Evolutionary conservation across 192 early-diverging fungal genomes (phyloP), one percentile per base, ranked within the genome.

Genomic region (Mortierella hygrophila): DNA sequence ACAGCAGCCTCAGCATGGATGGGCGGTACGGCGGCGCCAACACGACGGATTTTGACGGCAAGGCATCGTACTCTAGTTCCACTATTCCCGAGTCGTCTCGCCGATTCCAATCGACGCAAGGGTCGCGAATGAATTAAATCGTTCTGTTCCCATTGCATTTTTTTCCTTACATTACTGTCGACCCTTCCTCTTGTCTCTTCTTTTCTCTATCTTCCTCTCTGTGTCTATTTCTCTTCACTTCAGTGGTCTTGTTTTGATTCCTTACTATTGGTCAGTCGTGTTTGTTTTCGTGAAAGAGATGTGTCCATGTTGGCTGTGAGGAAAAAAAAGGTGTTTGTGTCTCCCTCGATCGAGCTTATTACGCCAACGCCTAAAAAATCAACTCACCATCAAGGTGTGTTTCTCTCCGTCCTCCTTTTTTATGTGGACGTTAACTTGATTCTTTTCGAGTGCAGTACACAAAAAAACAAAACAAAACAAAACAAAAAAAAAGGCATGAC

Each of bases 91-190:
- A 74, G 21, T 68, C 79, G 21, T 68, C 70, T 42, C 23, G 49
- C 49, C 49, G 78, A 63, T 79, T 79, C 70, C 41, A 70, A 10
- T 32, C 65, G 23, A 70, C 68, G 16, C 76, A 78, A 40, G 44
- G 38, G 9, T 78, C 68, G 49, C 44, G 76, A 78, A 37, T 37
- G 35, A 70, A 75, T 32, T 49, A 74, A 74, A 74, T 13, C 13
- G 9, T 26, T 60, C 1, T 10, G 21, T 46, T 37, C 0, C 47
- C 9, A 6, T 32, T 72, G 20, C 49, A 46, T 42, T 5, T 8
- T 46, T 44, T 46, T 44, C 35, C 23, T 9, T 23, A 35, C 60
- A 32, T 15, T 65, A 15, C 10, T 65, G 11, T 21, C 29, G 72
- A 73, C 26, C 46, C 46, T 49, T 47, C 57, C 38, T 37, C 32